Percentiles rank a stretch among this genome's conserved stretches.
Evolutionary conservation across 2,329 filamentous ascomycete species (phyloP).

Genomic region (Colletotrichum siamense): DNA sequence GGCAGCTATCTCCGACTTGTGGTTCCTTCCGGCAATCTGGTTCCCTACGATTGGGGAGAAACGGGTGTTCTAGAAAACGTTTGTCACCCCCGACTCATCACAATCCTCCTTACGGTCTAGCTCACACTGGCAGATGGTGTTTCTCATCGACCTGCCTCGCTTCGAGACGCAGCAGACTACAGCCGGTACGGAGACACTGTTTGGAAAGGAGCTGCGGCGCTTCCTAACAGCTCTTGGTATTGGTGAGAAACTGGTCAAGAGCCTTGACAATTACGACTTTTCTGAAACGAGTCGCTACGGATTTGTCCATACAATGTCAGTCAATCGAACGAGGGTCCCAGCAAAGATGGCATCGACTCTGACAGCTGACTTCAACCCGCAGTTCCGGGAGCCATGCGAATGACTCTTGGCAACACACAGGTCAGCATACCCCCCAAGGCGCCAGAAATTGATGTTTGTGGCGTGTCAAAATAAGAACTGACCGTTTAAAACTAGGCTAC

Average conservation of each 20-base stretch:
- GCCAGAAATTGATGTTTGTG: conserved; percentile 12
- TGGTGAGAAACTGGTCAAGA: conserved; percentile 67
- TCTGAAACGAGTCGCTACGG: conserved; percentile 71
- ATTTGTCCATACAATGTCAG: conserved; percentile 87
- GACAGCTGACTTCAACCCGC: conserved; percentile 25
- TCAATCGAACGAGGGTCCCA: not conserved
- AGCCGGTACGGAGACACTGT: conserved; percentile 45
- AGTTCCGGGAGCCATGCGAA: conserved; percentile 63
- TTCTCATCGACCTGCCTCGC: conserved; percentile 88
- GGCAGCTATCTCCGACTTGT: conserved; percentile 75
- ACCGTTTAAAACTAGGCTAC: conserved; percentile 60
- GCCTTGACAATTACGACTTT: conserved; percentile 83
- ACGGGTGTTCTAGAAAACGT: conserved; percentile 85
- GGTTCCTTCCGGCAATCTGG: conserved; percentile 86
- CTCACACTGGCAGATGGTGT: conserved; percentile 66
- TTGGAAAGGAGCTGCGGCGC: conserved; percentile 72
- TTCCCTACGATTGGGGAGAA: conserved; percentile 90
- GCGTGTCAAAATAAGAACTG: not conserved
- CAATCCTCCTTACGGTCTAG: not conserved
- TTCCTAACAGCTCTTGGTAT: conserved; percentile 75
- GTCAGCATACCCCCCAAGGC: conserved; percentile 27
- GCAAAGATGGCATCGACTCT: not conserved
- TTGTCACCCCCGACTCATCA: conserved; percentile 27
- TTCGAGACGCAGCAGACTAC: conserved; percentile 43
- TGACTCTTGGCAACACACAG: conserved; percentile 47